These are phyloP conservation scores for Wickerhamiella sergipiensis DNA, from an alignment of 805 yeast genomes.

Conservation along the genomic window DNA sequence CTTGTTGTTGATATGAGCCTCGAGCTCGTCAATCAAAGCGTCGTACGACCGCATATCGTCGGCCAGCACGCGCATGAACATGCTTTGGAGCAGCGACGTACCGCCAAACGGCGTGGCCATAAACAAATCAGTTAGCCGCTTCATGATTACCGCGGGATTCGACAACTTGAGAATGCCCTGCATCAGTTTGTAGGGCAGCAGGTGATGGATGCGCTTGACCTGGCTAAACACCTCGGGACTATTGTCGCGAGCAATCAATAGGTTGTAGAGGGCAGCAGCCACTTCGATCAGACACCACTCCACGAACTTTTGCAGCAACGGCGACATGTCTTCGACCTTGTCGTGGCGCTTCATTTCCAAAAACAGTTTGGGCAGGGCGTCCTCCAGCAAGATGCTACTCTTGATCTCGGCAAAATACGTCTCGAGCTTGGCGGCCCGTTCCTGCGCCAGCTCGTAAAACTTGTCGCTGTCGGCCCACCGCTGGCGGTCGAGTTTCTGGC, in stretches of 20 bases:
- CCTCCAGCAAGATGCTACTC: conserved; percentile 34
- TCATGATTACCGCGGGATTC: conserved; percentile 75
- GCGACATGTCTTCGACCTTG: conserved; percentile 45
- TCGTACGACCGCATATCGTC: conserved; percentile 62
- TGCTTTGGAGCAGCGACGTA: conserved; percentile 54
- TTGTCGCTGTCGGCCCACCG: conserved; percentile 48
- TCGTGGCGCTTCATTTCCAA: conserved; percentile 46
- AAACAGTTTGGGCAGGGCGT: conserved; percentile 50
- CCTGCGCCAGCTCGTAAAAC: conserved; percentile 58
- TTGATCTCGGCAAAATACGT: conserved; percentile 48
- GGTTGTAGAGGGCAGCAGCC: conserved; percentile 71
- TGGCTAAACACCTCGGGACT: conserved; percentile 65
- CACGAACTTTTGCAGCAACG: conserved; percentile 52
- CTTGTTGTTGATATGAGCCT: conserved; percentile 24
- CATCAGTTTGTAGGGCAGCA: conserved; percentile 71
- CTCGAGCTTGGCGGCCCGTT: conserved; percentile 40
- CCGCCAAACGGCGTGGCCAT: conserved; percentile 67
- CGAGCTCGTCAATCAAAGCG: conserved; percentile 36
- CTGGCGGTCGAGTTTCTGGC: conserved; percentile 51
- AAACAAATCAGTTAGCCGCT: conserved; percentile 65
- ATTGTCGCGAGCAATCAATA: conserved; percentile 68
- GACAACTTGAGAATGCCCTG: conserved; percentile 68
- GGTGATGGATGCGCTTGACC: conserved; percentile 52
- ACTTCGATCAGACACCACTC: conserved; percentile 75
- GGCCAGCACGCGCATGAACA: conserved; percentile 56